phyloP scores from a whole-genome alignment of 2,329 filamentous ascomycete genomes.

The Amylocarpus encephaloides region DNA sequence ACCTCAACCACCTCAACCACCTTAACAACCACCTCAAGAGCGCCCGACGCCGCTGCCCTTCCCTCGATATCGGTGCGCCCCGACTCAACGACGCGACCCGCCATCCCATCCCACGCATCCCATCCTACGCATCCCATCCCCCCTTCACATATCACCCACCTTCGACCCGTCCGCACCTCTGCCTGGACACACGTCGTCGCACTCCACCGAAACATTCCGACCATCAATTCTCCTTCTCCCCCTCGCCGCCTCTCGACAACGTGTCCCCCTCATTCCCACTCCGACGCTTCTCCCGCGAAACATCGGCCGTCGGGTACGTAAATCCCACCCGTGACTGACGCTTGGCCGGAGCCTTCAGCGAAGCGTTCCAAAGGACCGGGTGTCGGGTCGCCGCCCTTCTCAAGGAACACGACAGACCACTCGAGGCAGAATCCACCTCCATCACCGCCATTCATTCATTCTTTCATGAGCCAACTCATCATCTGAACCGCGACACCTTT shows the following conservation, averaged over 20 bases:
- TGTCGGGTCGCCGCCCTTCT: neutral
- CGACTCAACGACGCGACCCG: neutral
- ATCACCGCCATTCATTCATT: neutral
- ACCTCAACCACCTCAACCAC: neutral
- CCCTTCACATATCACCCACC: too few species aligned
- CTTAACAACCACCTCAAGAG: neutral
- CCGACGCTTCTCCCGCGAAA: neutral
- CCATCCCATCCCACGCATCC: neutral
- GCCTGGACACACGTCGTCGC: neutral
- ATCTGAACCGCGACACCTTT: neutral
- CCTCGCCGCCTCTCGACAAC: neutral
- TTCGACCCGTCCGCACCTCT: neutral
- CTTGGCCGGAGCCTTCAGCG: neutral
- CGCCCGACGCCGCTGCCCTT: too few species aligned
- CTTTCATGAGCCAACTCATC: neutral
- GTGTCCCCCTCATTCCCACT: neutral
- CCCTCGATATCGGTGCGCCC: neutral
- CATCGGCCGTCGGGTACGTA: too few species aligned
- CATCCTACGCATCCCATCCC: too few species aligned
- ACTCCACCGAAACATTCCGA: neutral
- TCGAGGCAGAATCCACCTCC: slow-evolving; percentile 1
- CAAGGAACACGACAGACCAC: neutral
- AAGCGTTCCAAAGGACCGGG: neutral
- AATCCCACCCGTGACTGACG: neutral
- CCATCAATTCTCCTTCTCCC: neutral